Base-by-base conservation (phyloP, 192 early-diverging fungal species). In the Coemansia sp. region DNA sequence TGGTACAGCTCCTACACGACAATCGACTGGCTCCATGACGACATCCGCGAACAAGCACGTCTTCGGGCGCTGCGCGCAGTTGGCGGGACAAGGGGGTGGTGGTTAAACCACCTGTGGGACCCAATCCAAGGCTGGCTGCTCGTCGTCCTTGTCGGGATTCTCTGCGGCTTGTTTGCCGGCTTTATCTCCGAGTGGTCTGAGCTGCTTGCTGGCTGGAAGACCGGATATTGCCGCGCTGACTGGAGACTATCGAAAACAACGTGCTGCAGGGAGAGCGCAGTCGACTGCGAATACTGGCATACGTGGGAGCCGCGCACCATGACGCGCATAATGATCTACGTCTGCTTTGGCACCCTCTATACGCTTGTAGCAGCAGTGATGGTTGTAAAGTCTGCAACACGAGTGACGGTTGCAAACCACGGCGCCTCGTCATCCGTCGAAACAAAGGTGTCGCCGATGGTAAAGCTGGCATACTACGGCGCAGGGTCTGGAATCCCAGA, bases 401-500 rank as follows among this genome's bases (percentile, higher is more conserved):
- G 65, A n/a, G 63, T 70, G 25, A 71, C 69, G 8, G 59, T 79
- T 30, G 57, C 58, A 14, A 68, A 72, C 56, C 64, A 47, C 29
- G 74, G 72, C 29, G 70, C 62, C 27, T 72, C 75, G 15, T 78
- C 80, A 25, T 72, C 76, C 3, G 73, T 82, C n/a, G 75, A 78
- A 36, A 82, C 61, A 37, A 72, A 61, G 42, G 61, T 79, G 19
- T 73, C 75, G 36, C 70, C 75, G 10, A 79, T 84, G 14, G 83
- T 85, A 41, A 89, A 90, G 58, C 81, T 72, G 22, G 81, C 84
- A n/a, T 87, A 86, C 33, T 96, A 95, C 60, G 90, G 91, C 53
- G 93, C 94, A 10, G 94, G 94, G n/a, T 91, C 89, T n/a, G 94
- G 94, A 29, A 90, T 96, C 34, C 88, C 94, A 15, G 95, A 98